Evolutionary conservation across 1,139 yeast species (phyloP), one percentile per base, ranked within the genome.

Genomic region (Suzukiozyma palmioleophila): DNA sequence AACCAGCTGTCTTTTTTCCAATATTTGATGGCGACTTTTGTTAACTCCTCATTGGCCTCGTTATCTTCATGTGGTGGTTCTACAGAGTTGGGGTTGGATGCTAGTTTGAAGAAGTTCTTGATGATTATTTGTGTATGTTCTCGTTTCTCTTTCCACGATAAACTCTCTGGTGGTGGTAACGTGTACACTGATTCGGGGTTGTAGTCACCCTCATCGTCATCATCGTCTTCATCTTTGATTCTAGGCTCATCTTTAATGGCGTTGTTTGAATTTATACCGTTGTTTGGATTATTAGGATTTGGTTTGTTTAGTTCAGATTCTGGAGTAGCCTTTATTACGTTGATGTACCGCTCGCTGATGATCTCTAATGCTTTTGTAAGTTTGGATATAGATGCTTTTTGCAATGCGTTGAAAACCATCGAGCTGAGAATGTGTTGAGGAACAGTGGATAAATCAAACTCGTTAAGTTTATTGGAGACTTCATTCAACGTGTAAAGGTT

Each of bases 1-100:
- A 86, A 63, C 96, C 96, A 88, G 1, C 92, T 79, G 47, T 81
- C 83, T 41, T 75, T 74, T 36, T 74, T 76, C 90, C 92, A 84
- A 27, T 75, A 66, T 16, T 72, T 63, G 24, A 79, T 76, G 3
- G 84, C 85, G 9, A 77, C 69, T 43, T 70, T 76, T 2, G 75
- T 67, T 35, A 79, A 62, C 44, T 72, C 75, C 15, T 60, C 55
- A 41, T 40, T 66, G 8, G 44, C 43, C 12, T 52, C 57, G 2
- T 52, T 58, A 8, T 49, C 43, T 48, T 56, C 51, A 10, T 43
- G 44, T n/a, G 48, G 55, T 2, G 50, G 57, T 6, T 46, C 41
- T 47, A 54, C 47, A 3, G 50, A 48, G 25, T 8, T 33, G 9
- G 29, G 24, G 11, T 47, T 49, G 24, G 57, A 60, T 1, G 81